Percentiles rank a stretch among this genome's conserved stretches.
Evolutionary conservation across 2,329 filamentous ascomycete genomes (phyloP).

Genomic region (Alternaria burnsii): DNA sequence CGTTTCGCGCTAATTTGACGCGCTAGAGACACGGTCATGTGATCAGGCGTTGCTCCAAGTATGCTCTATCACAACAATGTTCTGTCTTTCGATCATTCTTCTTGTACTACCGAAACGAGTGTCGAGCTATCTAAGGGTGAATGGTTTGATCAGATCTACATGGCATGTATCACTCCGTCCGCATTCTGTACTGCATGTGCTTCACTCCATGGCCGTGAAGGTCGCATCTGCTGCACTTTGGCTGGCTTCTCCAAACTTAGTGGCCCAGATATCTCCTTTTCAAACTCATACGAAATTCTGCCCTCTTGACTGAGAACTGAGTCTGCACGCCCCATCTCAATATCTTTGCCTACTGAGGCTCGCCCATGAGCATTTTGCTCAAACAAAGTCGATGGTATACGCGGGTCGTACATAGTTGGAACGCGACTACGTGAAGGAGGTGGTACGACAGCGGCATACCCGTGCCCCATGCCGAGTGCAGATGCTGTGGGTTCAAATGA

Average conservation of each 20-base stretch:
- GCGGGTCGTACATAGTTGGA: constrained; percentile 37
- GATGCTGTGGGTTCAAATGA: constrained; percentile 45
- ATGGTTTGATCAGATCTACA: constrained; percentile 1
- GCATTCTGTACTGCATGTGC: constrained; percentile 14
- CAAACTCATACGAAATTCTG: constrained; percentile 7
- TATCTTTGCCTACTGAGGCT: constrained; percentile 15
- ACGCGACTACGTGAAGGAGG: constrained; percentile 21
- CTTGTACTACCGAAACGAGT: constrained; percentile 2
- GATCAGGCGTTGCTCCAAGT: background rate
- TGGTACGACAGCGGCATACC: constrained; percentile 30
- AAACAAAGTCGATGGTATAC: constrained; percentile 17
- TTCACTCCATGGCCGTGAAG: constrained; percentile 43
- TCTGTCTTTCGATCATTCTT: background rate
- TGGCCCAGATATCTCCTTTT: constrained; percentile 26
- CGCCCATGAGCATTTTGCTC: constrained; percentile 30
- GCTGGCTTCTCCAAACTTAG: constrained; percentile 30
- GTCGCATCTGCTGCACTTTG: constrained; percentile 25
- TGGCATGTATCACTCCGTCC: constrained; percentile 17
- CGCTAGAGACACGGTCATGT: constrained; percentile 31
- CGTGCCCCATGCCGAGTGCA: constrained; percentile 38
- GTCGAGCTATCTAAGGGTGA: background rate
- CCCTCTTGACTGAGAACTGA: constrained; percentile 26
- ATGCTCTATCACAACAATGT: too few relatives aligned
- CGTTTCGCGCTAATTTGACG: constrained; percentile 17
- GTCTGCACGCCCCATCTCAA: constrained; percentile 23